phyloP scores from a whole-genome alignment of 192 early-diverging fungal genomes.

The Rhizoclosmatium globosum region DNA sequence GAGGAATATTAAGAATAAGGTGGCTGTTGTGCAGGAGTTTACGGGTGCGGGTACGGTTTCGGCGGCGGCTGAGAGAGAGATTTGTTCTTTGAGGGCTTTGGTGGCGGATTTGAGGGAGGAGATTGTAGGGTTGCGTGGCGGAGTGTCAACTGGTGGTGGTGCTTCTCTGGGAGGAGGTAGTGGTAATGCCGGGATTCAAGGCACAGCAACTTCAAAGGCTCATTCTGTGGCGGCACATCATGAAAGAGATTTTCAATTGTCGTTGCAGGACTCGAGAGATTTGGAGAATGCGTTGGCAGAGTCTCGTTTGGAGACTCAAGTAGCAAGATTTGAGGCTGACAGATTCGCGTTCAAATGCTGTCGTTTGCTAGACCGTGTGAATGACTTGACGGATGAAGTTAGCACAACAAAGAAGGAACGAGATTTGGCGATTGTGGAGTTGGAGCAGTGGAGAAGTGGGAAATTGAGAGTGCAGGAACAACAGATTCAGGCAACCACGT shows the following conservation, averaged over 20 bases:
- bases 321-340: conserved; percentile 44
- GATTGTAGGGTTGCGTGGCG: conserved; percentile 36
- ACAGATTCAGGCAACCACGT: not conserved
- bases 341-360: conserved; percentile 44
- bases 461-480: not conserved
- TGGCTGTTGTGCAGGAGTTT: conserved; percentile 79
- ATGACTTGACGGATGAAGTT: conserved; percentile 41
- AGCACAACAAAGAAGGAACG: conserved; percentile 31
- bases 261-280: conserved; percentile 47
- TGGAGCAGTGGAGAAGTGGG: conserved; percentile 37
- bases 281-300: conserved; percentile 35
- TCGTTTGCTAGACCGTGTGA: conserved; percentile 41
- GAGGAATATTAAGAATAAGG: conserved; percentile 93
- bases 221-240: conserved; percentile 11
- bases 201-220: not conserved
- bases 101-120: conserved; percentile 54
- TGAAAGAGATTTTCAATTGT: conserved; percentile 47
- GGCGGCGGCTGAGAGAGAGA: conserved; percentile 47
- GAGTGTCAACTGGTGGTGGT: conserved; percentile 9
- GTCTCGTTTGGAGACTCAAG: conserved; percentile 17
- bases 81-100: conserved; percentile 45
- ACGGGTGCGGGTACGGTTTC: conserved; percentile 23
- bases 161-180: not conserved
- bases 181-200: not conserved
- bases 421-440: conserved; percentile 47